Percentiles rank a stretch among this genome's conserved stretches.
Conservation (phyloP, 257 asterid genomes). For the Oldenlandia corymbosa region DNA sequence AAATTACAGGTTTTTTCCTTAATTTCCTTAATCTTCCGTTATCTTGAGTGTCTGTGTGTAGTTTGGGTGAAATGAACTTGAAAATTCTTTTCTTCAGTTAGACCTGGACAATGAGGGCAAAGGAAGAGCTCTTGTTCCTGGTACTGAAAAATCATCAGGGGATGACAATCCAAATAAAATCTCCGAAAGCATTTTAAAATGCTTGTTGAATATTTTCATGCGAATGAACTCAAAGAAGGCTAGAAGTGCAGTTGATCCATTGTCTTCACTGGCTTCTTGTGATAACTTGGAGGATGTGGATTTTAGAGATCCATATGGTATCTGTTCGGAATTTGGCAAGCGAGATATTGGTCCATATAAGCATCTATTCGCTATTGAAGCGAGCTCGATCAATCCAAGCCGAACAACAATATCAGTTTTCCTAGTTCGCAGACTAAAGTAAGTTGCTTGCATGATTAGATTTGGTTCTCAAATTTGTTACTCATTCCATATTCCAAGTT, state of each 20-base stretch:
- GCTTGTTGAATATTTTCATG: conserved; percentile 56
- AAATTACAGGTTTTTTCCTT: conserved; percentile 40
- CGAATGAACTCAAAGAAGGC: conserved; percentile 60
- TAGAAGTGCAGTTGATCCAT: conserved; percentile 36
- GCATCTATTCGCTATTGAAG: conserved; percentile 51
- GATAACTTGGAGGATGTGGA: conserved; percentile 23
- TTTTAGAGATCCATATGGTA: conserved; percentile 60
- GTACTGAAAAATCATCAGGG: conserved; percentile 22
- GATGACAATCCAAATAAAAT: conserved; percentile 55
- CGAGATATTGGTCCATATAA: conserved; percentile 77
- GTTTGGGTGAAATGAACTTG: conserved; percentile 7
- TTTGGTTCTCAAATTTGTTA: conserved; percentile 1
- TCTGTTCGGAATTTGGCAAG: conserved; percentile 51
- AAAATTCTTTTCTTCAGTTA: conserved; percentile 31
- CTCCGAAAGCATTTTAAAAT: conserved; percentile 73
- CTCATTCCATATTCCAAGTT: conserved; percentile 10
- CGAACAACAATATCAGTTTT: conserved; percentile 53
- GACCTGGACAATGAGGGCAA: conserved; percentile 34
- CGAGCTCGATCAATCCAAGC: conserved; percentile 50
- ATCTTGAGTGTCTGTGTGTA: neutral
- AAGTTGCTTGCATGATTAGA: conserved; percentile 16
- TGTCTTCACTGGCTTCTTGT: conserved; percentile 38
- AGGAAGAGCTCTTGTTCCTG: conserved; percentile 22
- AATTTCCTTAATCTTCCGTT: conserved; percentile 1
- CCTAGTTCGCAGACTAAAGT: conserved; percentile 64